phyloP scores from a whole-genome alignment of 2,329 filamentous ascomycete species.

The Pseudophaeomoniella oleicola region DNA sequence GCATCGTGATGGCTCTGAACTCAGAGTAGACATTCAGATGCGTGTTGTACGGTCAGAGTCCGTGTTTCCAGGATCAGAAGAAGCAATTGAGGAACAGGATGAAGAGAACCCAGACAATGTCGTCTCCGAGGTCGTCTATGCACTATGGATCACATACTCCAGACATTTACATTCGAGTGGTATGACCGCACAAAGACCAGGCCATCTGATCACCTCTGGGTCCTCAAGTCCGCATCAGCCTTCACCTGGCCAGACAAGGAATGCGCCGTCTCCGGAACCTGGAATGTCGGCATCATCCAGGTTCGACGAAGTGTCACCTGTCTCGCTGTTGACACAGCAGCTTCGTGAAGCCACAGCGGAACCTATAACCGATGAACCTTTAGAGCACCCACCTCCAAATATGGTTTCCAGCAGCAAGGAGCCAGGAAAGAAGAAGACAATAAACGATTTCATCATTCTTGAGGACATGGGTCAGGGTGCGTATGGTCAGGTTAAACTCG shows the following conservation, averaged over 20 bases:
- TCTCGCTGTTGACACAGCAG: constrained; percentile 35
- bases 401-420: constrained; percentile 14
- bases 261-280: constrained; percentile 18
- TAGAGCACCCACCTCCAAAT: constrained; percentile 17
- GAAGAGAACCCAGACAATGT: constrained; percentile 31
- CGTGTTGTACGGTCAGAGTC: constrained; percentile 84
- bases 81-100: constrained; percentile 48
- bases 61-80: constrained; percentile 41
- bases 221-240: constrained; percentile 63
- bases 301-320: constrained; percentile 21
- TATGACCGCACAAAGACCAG: constrained; percentile 40
- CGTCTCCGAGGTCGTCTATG: constrained; percentile 71
- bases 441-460: constrained; percentile 78
- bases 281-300: constrained; percentile 12
- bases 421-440: constrained; percentile 55
- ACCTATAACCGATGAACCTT: constrained; percentile 25
- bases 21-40: constrained; percentile 94
- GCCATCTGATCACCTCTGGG: constrained; percentile 42
- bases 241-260: constrained; percentile 54
- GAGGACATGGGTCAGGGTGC: constrained; percentile 98
- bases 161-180: constrained; percentile 72
- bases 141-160: constrained; percentile 94
- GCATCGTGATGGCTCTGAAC: constrained; percentile 80
- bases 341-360: constrained; percentile 34
- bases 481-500: constrained; percentile 94